phyloP scores from a whole-genome alignment of 495 filamentous ascomycete species.

The Pyronema omphalodes region DNA sequence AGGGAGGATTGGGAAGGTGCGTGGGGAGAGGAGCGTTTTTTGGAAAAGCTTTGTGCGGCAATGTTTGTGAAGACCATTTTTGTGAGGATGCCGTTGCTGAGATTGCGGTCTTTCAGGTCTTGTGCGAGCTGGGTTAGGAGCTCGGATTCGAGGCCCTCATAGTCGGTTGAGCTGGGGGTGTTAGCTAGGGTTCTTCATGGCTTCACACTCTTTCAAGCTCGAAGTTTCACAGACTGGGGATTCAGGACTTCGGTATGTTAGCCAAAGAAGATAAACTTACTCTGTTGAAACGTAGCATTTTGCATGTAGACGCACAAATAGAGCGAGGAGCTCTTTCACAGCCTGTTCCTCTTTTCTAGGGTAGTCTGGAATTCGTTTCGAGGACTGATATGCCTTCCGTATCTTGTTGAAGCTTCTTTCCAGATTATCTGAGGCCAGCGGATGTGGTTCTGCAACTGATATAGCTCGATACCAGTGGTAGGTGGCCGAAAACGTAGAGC shows the following conservation, averaged over 20 bases:
- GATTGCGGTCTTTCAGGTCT: conserved; percentile 46
- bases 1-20: conserved; percentile 11
- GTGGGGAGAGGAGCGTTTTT: conserved; percentile 6
- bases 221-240: too few species aligned
- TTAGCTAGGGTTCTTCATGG: neutral
- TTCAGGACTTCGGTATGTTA: neutral
- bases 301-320: conserved; percentile 71
- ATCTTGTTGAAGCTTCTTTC: conserved; percentile 65
- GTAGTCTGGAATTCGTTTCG: conserved; percentile 35
- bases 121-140: conserved; percentile 58
- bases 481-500: conserved; percentile 58
- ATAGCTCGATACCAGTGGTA: conserved; percentile 80
- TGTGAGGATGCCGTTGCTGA: conserved; percentile 45
- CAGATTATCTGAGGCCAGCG: conserved; percentile 52
- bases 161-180: conserved; percentile 39
- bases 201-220: neutral
- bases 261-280: conserved; percentile 14
- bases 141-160: conserved; percentile 72
- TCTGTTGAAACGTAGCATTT: conserved; percentile 55
- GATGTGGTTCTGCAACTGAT: conserved; percentile 51
- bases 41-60: conserved; percentile 55
- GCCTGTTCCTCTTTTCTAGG: conserved; percentile 28
- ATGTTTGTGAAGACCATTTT: conserved; percentile 77
- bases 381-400: conserved; percentile 38
- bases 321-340: conserved; percentile 37